Evolutionary conservation across 495 filamentous ascomycete genomes (phyloP).

Genomic region (Lophiotrema nucula): DNA sequence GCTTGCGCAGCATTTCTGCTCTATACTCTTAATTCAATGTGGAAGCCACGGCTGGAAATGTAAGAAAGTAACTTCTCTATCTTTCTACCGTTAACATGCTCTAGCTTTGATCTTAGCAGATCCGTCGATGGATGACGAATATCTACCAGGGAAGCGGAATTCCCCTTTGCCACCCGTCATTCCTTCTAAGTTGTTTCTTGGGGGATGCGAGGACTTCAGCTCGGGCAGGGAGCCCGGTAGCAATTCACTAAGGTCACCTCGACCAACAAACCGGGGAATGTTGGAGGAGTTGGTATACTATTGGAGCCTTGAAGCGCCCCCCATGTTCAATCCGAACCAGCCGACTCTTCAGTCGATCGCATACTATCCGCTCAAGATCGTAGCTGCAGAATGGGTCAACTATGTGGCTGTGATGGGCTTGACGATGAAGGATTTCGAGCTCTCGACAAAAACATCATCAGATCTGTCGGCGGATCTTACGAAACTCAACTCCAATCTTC

Average conservation of each 20-base stretch:
- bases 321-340: slow-evolving; percentile 1
- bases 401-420: slow-evolving; percentile 18
- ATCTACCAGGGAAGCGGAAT: background rate
- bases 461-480: background rate
- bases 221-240: too few relatives aligned
- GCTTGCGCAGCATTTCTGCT: slow-evolving; percentile 21
- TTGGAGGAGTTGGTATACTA: slow-evolving; percentile 10
- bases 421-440: slow-evolving; percentile 16
- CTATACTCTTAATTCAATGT: background rate
- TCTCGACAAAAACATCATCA: slow-evolving; percentile 3
- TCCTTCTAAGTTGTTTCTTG: slow-evolving; percentile 16
- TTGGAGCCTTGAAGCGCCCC: background rate
- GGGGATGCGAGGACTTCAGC: background rate
- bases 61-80: too few relatives aligned
- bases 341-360: slow-evolving; percentile 2
- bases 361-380: slow-evolving; percentile 19
- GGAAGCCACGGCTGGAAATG: slow-evolving; percentile 2
- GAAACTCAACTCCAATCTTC: background rate
- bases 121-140: slow-evolving; percentile 3
- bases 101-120: slow-evolving; percentile 23
- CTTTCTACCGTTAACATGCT: too few relatives aligned
- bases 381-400: slow-evolving; percentile 28
- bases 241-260: too few relatives aligned
- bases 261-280: too few relatives aligned
- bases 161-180: slow-evolving; percentile 4